Base-by-base conservation (phyloP, 1,139 yeast species). In the Cylindricascospora bacillispora region DNA sequence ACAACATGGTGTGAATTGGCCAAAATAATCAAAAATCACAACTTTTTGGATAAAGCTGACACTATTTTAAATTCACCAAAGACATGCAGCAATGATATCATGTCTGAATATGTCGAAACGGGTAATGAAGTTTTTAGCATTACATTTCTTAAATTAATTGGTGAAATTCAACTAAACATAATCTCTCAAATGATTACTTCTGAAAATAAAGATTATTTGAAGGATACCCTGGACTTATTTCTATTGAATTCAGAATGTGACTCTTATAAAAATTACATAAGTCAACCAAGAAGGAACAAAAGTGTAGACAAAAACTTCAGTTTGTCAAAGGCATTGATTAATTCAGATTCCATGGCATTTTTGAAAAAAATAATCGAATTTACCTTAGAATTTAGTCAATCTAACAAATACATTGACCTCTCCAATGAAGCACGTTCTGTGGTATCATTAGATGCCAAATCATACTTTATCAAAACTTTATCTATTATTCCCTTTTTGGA, bases 51-150 rank as follows among this genome's bases (percentile, higher is more conserved):
- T 11, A 35, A 37, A n/a, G 29, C 47, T 7, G 50, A 47, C 19
- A 22, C 36, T 2, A 37, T 44, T 9, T 31, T 47, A 5, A 28
- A 35, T 10, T 32, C 47, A 6, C 33, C 48, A 9, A 34, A 40
- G 10, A 42, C 47, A 5, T 44, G 42, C 22, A 40, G 43, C 9
- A 49, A 52, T 25, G 54, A 53, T 21, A 34, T 41, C 3, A 35
- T 52, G 26, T 51, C 51, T 4, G 44, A 47, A 15, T 52, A 54
- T 32, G 44, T 40, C 26, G 53, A 49, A 22, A 34, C 43, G 9
- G 43, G 42, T 13, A 30, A 45, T 18, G 57, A 54, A 34, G 35
- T 52, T 4, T 47, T 45, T 16, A 38, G 47, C 4, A 33, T 46
- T 3, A 26, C 42, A 9, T 46, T 52, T 28, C 36, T 43, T 14